A percentile compares a stretch with the other conserved stretches of the same genome.
phyloP scores from a whole-genome alignment of 306 rosid species.

The Trichosanthes cucumerina region DNA sequence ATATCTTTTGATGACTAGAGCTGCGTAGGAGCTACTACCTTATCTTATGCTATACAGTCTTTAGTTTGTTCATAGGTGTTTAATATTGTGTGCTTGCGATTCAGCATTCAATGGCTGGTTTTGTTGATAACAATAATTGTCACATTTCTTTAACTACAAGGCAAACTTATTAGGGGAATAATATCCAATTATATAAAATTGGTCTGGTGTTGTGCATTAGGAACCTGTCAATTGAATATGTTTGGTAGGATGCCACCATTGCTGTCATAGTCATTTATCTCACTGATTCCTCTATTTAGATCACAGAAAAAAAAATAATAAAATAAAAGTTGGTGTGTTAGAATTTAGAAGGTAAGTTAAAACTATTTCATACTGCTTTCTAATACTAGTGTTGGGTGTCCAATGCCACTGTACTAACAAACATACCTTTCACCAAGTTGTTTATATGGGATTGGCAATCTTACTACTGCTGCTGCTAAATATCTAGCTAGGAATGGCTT shows the following conservation, averaged over 20 bases:
- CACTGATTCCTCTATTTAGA: neutral
- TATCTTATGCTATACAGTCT: neutral
- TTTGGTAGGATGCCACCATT: neutral
- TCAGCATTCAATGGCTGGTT: neutral
- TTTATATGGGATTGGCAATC: neutral
- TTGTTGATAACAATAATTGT: neutral
- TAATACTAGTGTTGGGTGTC: neutral
- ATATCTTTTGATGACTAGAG: too few relatives aligned
- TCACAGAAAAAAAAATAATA: neutral
- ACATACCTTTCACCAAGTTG: neutral
- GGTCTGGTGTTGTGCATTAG: neutral
- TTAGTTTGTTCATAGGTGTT: neutral
- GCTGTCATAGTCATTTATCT: neutral
- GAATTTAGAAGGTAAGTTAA: neutral
- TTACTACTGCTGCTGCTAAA: neutral
- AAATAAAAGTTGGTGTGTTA: neutral
- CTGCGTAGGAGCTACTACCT: neutral
- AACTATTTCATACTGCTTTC: neutral
- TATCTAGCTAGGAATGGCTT: neutral
- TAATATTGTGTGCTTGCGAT: neutral
- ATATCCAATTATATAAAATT: neutral
- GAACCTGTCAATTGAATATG: neutral
- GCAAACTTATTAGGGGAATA: neutral
- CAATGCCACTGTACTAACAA: neutral
- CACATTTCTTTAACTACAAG: neutral